These are phyloP conservation scores for Mimosa bimucronata DNA, from an alignment of 306 rosid genomes.

Conservation along the genomic window DNA sequence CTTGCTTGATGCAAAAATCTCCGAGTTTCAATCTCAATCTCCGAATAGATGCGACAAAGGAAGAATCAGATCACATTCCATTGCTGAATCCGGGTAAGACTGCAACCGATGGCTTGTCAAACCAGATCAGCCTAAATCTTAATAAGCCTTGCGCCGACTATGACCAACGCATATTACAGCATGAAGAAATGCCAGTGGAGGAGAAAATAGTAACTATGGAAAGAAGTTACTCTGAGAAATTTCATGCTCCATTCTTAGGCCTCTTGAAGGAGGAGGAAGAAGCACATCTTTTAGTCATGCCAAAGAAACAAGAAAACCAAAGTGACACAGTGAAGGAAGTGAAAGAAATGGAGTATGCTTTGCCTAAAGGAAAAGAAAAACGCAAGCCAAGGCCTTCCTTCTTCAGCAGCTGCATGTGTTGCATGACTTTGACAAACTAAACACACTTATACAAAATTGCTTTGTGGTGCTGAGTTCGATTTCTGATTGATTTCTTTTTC, in stretches of 20 bases:
- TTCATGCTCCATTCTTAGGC: constrained; percentile 56
- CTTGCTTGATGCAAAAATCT: constrained; percentile 64
- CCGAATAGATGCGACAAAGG: constrained; percentile 44
- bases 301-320: constrained; percentile 41
- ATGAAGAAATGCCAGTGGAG: constrained; percentile 48
- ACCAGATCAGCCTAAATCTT: constrained; percentile 33
- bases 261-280: constrained; percentile 64
- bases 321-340: constrained; percentile 28
- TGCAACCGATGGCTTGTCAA: constrained; percentile 37
- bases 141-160: constrained; percentile 27
- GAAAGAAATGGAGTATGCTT: constrained; percentile 43
- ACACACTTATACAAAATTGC: not conserved
- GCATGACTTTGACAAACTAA: constrained; percentile 65
- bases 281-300: constrained; percentile 44
- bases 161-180: constrained; percentile 25
- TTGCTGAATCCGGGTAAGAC: constrained; percentile 53
- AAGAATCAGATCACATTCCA: constrained; percentile 69
- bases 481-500: constrained; percentile 30
- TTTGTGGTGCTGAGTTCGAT: constrained; percentile 35
- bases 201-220: constrained; percentile 67
- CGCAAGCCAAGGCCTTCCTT: constrained; percentile 54
- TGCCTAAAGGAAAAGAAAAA: constrained; percentile 62
- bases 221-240: constrained; percentile 62
- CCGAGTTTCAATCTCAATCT: constrained; percentile 84
- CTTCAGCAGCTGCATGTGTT: constrained; percentile 84